Base-by-base conservation (phyloP, 2,329 filamentous ascomycete species). In the Dothideomycetidae sp. region DNA sequence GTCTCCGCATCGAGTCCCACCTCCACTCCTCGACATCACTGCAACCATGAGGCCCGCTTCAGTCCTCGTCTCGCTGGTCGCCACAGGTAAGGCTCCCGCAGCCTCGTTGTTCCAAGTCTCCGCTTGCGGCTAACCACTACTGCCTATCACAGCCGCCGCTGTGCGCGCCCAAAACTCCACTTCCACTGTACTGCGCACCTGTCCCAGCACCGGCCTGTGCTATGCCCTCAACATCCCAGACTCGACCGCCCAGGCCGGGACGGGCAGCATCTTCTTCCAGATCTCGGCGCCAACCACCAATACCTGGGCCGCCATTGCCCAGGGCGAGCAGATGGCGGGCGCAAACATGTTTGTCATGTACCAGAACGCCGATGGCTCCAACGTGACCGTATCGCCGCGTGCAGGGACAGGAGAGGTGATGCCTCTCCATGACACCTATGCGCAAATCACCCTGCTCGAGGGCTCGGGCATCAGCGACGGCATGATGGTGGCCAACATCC, bases 341-440 rank as follows among this genome's bases (percentile, higher is more conserved):
- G 53, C 71, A 4, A 72, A 73, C 50, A 73, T 76, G 32, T 74
- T 75, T 48, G 55, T 75, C 30, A 58, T 73, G 4, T 75, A 75
- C 46, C 62, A 67, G n/a, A 61, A 64, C 16, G 55, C 62, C 28
- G 54, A 54, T 26, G 64, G 68, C 16, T 61, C 54, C 30, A 74
- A 73, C 44, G 67, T 75, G 10, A 76, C 72, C 1, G 45, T 76
- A 5, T 74, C 71, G 3, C 66, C 70, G 7, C 57, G 71, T 29
- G 46, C 58, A 5, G 63, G 62, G 5, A 56, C 47, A 10, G 67
- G 67, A 5, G 50, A 70, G 19, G 42, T 37, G 3, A 45, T 57
- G 43, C 71, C 71, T 2, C 43, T 49, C 11, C 51, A 59, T 37
- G 62, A 66, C 42, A 52, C 52, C 3, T 47, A 52, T 16, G 57